Evolutionary conservation across 495 filamentous ascomycete species (phyloP).

Genomic region (Neurospora sp.): DNA sequence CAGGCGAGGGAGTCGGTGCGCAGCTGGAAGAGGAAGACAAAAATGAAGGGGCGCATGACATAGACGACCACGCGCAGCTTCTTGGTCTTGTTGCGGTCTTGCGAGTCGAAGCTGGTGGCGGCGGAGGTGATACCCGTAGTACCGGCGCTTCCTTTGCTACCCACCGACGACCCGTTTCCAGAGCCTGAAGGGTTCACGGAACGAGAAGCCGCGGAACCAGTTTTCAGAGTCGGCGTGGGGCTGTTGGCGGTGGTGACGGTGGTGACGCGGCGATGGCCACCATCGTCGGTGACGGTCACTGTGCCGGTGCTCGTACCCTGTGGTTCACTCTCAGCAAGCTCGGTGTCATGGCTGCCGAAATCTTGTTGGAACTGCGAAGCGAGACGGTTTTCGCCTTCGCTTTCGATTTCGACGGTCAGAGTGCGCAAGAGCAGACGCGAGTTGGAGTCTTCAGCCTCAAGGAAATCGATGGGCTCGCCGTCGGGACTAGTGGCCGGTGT

Average conservation of each 20-base stretch:
- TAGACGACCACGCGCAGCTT: constrained; percentile 64
- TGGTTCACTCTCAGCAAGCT: constrained; percentile 10
- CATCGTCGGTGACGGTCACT: background rate
- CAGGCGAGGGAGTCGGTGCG: constrained; percentile 55
- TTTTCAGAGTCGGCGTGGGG: background rate
- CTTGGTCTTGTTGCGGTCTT: constrained; percentile 41
- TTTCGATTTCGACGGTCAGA: constrained; percentile 41
- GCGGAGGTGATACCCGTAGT: background rate
- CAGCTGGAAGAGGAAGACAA: constrained; percentile 76
- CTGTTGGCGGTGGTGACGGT: constrained; percentile 5
- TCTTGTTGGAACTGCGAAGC: constrained; percentile 34
- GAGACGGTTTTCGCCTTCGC: constrained; percentile 19
- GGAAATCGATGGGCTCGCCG: constrained; percentile 7
- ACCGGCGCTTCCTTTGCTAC: background rate
- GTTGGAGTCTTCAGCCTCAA: constrained; percentile 23
- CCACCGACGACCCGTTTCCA: background rate
- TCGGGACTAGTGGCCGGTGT: constrained; percentile 11
- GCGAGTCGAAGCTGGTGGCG: constrained; percentile 27
- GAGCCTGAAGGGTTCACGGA: background rate
- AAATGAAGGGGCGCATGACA: constrained; percentile 76
- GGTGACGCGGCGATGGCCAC: constrained; percentile 6
- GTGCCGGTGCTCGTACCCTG: background rate
- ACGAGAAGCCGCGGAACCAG: background rate
- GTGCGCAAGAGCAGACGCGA: constrained; percentile 36
- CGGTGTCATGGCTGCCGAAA: constrained; percentile 30